These are phyloP conservation scores for Pyrus hybrid DNA, from an alignment of 331 rosid species.

Conservation along the genomic window DNA sequence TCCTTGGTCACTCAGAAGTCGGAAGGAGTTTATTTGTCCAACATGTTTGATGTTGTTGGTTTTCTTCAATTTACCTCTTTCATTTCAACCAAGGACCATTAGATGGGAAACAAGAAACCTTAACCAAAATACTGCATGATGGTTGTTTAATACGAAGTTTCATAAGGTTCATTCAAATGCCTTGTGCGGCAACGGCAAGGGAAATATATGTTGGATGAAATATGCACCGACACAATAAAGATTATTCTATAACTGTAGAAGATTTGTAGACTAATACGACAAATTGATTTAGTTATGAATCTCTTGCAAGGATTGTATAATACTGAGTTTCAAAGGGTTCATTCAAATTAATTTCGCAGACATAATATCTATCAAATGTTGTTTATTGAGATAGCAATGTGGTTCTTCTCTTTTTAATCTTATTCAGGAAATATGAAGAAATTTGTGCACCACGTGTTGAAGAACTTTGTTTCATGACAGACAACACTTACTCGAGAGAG, in stretches of 20 bases:
- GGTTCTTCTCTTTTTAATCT: constrained; percentile 9
- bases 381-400: not conserved
- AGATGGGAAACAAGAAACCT: not conserved
- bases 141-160: not conserved
- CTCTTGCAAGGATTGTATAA: not conserved
- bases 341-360: not conserved
- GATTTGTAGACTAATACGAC: not conserved
- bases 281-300: not conserved
- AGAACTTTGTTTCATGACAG: constrained; percentile 87
- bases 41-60: not conserved
- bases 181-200: not conserved
- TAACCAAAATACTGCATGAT: not conserved
- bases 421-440: constrained; percentile 86
- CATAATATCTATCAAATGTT: not conserved
- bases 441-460: constrained; percentile 75
- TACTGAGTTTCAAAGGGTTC: not conserved
- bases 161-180: too few species aligned
- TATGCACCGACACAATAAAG: not conserved
- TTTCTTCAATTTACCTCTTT: not conserved
- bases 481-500: constrained; percentile 67
- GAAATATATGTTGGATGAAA: not conserved
- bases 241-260: not conserved
- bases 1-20: not conserved
- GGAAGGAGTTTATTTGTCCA: not conserved
- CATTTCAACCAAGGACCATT: not conserved